Evolutionary conservation across 805 yeast species (phyloP).

Genomic region (Kazachstania bromeliacearum): DNA sequence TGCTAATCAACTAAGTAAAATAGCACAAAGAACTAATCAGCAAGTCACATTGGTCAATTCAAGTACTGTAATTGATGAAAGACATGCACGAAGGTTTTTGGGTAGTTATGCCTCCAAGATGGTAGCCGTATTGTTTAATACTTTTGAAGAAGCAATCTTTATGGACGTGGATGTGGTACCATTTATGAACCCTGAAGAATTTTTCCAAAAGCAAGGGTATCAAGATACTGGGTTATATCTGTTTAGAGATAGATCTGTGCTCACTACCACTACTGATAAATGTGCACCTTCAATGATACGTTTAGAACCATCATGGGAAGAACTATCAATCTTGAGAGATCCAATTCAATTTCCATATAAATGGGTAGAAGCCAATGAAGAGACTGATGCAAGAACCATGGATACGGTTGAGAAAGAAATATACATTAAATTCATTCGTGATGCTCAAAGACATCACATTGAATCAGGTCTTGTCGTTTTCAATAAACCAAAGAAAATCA

Average conservation of each 20-base stretch:
- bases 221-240: slow-evolving; percentile 11
- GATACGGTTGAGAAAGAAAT: background rate
- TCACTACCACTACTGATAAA: background rate
- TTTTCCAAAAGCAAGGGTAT: slow-evolving; percentile 14
- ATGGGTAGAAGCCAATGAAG: background rate
- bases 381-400: no score
- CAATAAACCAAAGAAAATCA: background rate
- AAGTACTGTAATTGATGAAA: slow-evolving; percentile 11
- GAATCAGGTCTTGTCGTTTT: slow-evolving; percentile 1
- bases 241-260: background rate
- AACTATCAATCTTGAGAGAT: background rate
- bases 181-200: slow-evolving; percentile 31
- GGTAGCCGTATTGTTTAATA: slow-evolving; percentile 38
- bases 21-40: slow-evolving; percentile 12
- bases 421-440: background rate
- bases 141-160: slow-evolving; percentile 41
- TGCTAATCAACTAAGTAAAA: slow-evolving; percentile 5
- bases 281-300: background rate
- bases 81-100: slow-evolving; percentile 2
- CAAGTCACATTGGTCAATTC: slow-evolving; percentile 17
- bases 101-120: slow-evolving; percentile 38
- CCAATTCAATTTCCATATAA: background rate
- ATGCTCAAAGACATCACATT: background rate
- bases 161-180: slow-evolving; percentile 46
- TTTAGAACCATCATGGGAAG: slow-evolving; percentile 1